Evolutionary conservation across 495 filamentous ascomycete genomes (phyloP).

Genomic region (Chaetomium tenue): DNA sequence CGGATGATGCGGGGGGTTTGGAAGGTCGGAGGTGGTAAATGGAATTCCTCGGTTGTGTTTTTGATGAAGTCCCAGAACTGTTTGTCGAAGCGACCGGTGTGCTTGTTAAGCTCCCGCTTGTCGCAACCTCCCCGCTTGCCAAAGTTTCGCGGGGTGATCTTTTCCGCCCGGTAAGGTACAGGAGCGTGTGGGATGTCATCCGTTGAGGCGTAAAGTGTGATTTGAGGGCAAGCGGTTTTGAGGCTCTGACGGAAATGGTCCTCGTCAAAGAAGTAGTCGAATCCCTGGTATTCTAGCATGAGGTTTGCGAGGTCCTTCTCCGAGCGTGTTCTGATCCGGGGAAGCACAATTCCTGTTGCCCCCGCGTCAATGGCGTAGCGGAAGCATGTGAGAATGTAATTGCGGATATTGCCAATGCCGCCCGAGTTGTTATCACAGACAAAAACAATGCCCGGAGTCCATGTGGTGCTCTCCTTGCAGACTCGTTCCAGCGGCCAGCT

Average conservation of each 20-base stretch:
- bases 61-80: constrained; percentile 36
- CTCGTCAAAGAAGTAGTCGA: constrained; percentile 50
- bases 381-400: constrained; percentile 52
- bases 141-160: constrained; percentile 44
- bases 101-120: constrained; percentile 44
- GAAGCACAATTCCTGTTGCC: constrained; percentile 46
- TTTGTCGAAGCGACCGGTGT: constrained; percentile 44
- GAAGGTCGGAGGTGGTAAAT: constrained; percentile 28
- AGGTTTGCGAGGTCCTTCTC: constrained; percentile 35
- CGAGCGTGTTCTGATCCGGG: constrained; percentile 41
- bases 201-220: constrained; percentile 39
- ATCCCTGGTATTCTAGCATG: constrained; percentile 34
- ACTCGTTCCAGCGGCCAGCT: constrained; percentile 48
- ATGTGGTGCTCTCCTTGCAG: constrained; percentile 40
- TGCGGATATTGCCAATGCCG: constrained; percentile 53
- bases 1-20: constrained; percentile 38
- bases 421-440: constrained; percentile 54
- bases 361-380: constrained; percentile 53
- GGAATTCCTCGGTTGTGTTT: constrained; percentile 29
- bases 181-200: constrained; percentile 43
- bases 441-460: constrained; percentile 44
- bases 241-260: constrained; percentile 42
- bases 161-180: constrained; percentile 32
- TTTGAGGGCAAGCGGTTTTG: constrained; percentile 39
- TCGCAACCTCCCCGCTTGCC: constrained; percentile 45